Base-by-base conservation (phyloP, 1,139 yeast species). In the Suzukiozyma palmioleophila region DNA sequence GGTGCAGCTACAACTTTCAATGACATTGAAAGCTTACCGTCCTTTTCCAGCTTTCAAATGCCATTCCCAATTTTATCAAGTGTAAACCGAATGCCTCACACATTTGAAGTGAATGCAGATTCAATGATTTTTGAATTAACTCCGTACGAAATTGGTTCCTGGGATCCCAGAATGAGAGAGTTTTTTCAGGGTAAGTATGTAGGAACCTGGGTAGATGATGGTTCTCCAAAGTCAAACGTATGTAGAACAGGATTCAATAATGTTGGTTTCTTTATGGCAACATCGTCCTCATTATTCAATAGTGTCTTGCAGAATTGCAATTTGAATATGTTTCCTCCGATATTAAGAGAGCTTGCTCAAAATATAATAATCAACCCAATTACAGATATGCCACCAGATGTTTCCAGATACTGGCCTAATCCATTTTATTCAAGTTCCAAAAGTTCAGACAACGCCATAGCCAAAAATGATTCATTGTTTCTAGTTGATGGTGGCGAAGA, bases 241-340 rank as follows among this genome's bases (percentile, higher is more conserved):
- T 45, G 51, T 9, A 85, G 95, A 62, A 73, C 69, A 11, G 95
- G 94, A 2, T 81, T 74, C 47, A 95, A 85, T 58, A 85, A 85
- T 55, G 83, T 85, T 5, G 95, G 90, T 1, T 85, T 77, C 56
- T 66, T 83, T 32, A 62, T 84, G 60, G 95, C 94, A 33, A 82
- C 94, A 2, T 83, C 94, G 0, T 82, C 95, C 0, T 72, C 92
- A 0, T 65, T 88, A 41, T 87, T 87, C 66, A 87, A 85, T 60
- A 78, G 79, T 61, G 67, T 32, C 53, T 81, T 25, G 56, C 14
- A 10, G 25, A 24, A 33, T 32, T 4, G 13, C 14, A 18, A 32
- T 32, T 15, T 26, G 25, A 14, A 12, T n/a, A n/a, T 13, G n/a
- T 25, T 33, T 24, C 48, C 48, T 7, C 14, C 25, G 7, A 41